Percentiles rank a stretch among this genome's conserved stretches.
Evolutionary conservation across 768 basidiomycete genomes (phyloP).

Genomic region (Trametes cinnabarina): DNA sequence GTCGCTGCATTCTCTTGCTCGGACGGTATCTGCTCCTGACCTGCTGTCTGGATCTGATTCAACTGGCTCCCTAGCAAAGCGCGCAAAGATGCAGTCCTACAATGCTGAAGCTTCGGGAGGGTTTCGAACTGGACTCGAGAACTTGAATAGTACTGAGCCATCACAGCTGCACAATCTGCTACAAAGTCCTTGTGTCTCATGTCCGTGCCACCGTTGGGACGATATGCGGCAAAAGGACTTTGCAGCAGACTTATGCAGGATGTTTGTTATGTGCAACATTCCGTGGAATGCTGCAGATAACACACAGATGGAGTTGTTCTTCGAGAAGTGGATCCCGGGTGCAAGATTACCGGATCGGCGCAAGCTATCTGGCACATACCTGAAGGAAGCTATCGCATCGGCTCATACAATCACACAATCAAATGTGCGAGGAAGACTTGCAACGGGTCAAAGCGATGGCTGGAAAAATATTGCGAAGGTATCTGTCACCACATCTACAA

Average conservation of each 20-base stretch:
- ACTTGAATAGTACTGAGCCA: background rate
- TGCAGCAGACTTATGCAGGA: slow-evolving; percentile 20
- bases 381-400: background rate
- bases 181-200: background rate
- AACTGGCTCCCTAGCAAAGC: background rate
- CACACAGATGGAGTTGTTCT: slow-evolving; percentile 20
- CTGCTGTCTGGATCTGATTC: background rate
- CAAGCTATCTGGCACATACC: slow-evolving; percentile 2
- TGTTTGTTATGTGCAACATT: slow-evolving; percentile 19
- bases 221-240: slow-evolving; percentile 10
- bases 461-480: slow-evolving; percentile 15
- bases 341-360: slow-evolving; percentile 15
- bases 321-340: slow-evolving; percentile 25
- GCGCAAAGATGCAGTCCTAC: background rate
- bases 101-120: too few relatives aligned
- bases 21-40: background rate
- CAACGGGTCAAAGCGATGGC: slow-evolving; percentile 8
- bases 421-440: slow-evolving; percentile 6
- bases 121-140: too few relatives aligned
- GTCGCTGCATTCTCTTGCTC: background rate
- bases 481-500: slow-evolving; percentile 1
- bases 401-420: background rate
- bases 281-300: slow-evolving; percentile 29
- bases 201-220: background rate
- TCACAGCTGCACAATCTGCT: background rate